Evolutionary conservation across 331 rosid genomes (phyloP).

Genomic region (Quercus tomentella): DNA sequence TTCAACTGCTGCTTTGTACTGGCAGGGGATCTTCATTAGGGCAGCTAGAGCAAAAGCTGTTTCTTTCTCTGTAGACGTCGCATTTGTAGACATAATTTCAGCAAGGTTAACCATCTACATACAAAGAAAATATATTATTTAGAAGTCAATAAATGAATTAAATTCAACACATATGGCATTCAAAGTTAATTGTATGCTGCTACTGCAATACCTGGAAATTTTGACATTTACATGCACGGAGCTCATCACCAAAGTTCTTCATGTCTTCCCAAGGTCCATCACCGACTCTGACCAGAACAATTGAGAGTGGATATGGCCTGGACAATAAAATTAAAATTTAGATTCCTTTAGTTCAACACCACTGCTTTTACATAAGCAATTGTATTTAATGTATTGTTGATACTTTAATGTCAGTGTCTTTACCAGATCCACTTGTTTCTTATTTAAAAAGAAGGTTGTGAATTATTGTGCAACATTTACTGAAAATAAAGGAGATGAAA

Average conservation of each 20-base stretch:
- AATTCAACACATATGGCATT: background rate
- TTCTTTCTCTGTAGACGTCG: slow-evolving; percentile 49
- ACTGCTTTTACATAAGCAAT: background rate
- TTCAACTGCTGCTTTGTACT: slow-evolving; percentile 75
- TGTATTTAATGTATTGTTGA: background rate
- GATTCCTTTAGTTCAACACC: background rate
- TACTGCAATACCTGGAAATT: slow-evolving; percentile 64
- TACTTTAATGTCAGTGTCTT: background rate
- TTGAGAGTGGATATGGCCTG: slow-evolving; percentile 75
- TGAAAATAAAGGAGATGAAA: background rate
- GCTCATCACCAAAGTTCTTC: slow-evolving; percentile 53
- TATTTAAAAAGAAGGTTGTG: no score
- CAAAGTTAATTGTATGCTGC: background rate
- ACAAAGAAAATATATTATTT: background rate
- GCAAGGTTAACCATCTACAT: slow-evolving; percentile 77
- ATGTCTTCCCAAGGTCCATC: slow-evolving; percentile 99
- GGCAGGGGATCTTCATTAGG: slow-evolving; percentile 89
- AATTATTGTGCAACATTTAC: background rate
- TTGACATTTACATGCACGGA: slow-evolving; percentile 67
- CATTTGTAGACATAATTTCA: slow-evolving; percentile 44
- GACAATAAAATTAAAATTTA: slow-evolving; percentile 2
- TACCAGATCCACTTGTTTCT: background rate
- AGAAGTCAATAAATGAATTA: background rate
- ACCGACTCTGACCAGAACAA: slow-evolving; percentile 82
- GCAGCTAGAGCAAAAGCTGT: slow-evolving; percentile 82